Base-by-base conservation (phyloP, 495 filamentous ascomycete species). In the Gamarada debralockiae region DNA sequence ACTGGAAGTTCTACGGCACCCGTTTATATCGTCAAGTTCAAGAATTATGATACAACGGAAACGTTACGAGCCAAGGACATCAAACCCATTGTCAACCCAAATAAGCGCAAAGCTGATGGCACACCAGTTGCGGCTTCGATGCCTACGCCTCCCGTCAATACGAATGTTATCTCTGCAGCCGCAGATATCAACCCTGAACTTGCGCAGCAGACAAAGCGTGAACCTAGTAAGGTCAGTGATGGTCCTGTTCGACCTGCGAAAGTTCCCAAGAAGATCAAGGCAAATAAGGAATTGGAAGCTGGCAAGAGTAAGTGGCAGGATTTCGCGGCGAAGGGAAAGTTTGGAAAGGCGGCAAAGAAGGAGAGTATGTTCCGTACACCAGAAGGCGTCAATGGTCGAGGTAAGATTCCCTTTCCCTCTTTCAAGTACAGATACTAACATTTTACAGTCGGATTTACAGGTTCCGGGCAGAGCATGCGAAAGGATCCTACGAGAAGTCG, bases 311-410 rank as follows among this genome's bases (percentile, higher is more conserved):
- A 93, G 62, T 98, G 93, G 93, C 85, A 97, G 68, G 86, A 92
- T 59, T 98, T 95, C 65, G 83, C 80, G 34, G 74, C 73, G 58
- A 95, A 92, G 71, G 85, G 87, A 17, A 90, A 90, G 64, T 73
- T 82, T 34, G 86, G 82, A 41, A 90, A 88, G 67, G 58, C 70
- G n/a, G 65, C 67, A 8, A 90, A 89, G 71, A 96, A 96, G 74
- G 91, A 97, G 14, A 95, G 89, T 72, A 96, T 97, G 93, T 98
- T 98, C 62, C 81, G 95, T 22, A 96, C 92, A 2, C 88, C 87
- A 0, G 90, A 95, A 22, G 86, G 89, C 39, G 75, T 92, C 12
- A 80, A 89, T 58, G 90, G 88, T 41, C 78, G 90, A 84, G 92
- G 92, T 96, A 73, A 52, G 70, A 56, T 23, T 48, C 15, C 33